Evolutionary conservation across 768 basidiomycete species (phyloP).

Genomic region (Termitomyces sp.): DNA sequence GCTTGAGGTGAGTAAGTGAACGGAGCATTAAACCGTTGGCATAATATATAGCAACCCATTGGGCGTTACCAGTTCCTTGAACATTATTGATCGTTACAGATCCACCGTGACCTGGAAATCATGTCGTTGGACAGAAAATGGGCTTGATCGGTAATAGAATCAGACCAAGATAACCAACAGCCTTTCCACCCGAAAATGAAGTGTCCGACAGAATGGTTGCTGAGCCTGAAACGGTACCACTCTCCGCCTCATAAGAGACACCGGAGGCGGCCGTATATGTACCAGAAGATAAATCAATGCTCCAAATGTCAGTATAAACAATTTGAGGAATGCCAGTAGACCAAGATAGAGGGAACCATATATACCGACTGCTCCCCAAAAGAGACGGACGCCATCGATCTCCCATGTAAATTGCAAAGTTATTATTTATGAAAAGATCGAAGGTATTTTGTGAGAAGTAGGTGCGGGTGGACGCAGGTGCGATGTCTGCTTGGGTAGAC

Average conservation of each 20-base stretch:
- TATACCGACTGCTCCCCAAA: conserved; percentile 52
- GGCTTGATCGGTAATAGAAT: neutral
- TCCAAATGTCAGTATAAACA: conserved; percentile 53
- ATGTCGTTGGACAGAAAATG: neutral
- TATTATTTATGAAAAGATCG: conserved; percentile 42
- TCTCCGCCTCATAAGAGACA: conserved; percentile 52
- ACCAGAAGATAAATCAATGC: conserved; percentile 40
- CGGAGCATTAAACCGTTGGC: conserved; percentile 36
- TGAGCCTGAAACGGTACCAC: conserved; percentile 40
- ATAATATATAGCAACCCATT: conserved; percentile 59
- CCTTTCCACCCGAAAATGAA: conserved; percentile 47
- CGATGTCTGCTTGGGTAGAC: conserved; percentile 52
- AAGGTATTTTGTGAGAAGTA: conserved; percentile 60
- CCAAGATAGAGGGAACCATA: conserved; percentile 59
- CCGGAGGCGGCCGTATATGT: conserved; percentile 45
- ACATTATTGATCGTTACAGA: conserved; percentile 50
- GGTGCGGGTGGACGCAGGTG: conserved; percentile 42
- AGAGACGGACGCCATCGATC: conserved; percentile 54
- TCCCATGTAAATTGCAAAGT: conserved; percentile 53
- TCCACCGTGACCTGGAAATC: conserved; percentile 44
- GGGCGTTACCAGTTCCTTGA: conserved; percentile 44
- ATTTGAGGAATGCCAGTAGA: conserved; percentile 48
- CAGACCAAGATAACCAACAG: conserved; percentile 51
- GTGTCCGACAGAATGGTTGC: conserved; percentile 35
- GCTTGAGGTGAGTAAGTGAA: neutral